Conservation (phyloP, 257 asterid species). For the Pogostemon cablin region DNA sequence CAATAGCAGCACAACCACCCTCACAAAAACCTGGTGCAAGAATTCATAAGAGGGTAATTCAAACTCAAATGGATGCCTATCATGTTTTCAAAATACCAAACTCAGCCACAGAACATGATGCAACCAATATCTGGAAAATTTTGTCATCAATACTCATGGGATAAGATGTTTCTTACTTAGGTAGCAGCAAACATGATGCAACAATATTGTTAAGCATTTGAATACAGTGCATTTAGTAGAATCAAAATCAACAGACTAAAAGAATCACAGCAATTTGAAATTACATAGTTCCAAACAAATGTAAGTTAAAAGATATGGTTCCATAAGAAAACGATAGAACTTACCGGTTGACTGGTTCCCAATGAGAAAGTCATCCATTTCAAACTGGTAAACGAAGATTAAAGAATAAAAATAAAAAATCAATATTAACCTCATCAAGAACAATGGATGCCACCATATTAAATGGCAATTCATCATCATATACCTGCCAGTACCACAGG, state of each 20-base stretch:
- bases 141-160: not conserved
- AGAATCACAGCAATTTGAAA: not conserved
- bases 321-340: slow-evolving; percentile 31
- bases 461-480: slow-evolving; percentile 10
- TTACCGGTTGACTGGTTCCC: slow-evolving; percentile 83
- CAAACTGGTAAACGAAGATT: slow-evolving; percentile 47
- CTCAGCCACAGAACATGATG: slow-evolving; percentile 7
- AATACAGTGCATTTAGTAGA: not conserved
- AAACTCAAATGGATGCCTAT: not conserved
- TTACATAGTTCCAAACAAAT: not conserved
- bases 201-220: slow-evolving; percentile 7
- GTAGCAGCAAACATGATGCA: not conserved
- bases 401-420: slow-evolving; percentile 3
- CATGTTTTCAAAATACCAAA: not conserved
- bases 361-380: slow-evolving; percentile 73
- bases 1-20: slow-evolving; percentile 91
- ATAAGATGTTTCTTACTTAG: not conserved
- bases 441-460: slow-evolving; percentile 3
- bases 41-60: slow-evolving; percentile 15
- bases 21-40: slow-evolving; percentile 65
- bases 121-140: not conserved
- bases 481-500: slow-evolving; percentile 93
- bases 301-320: not conserved
- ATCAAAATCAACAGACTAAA: not conserved
- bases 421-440: slow-evolving; percentile 4